Conservation (phyloP, 2,329 filamentous ascomycete genomes). For the Septoria linicola region DNA sequence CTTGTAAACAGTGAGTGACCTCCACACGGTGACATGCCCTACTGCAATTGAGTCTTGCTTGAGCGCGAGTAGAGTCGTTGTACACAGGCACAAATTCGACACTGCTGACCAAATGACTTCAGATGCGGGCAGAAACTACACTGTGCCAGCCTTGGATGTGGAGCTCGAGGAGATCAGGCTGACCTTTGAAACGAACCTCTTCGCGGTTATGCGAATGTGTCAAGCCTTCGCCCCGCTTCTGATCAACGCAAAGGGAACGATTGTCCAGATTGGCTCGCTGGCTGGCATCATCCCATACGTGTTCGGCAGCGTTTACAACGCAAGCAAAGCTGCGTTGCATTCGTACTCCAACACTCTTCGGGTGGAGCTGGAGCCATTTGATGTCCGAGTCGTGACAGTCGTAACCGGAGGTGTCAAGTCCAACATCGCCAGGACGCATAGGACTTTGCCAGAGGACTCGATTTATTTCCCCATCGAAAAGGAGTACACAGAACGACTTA, state of each 20-base stretch:
- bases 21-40: too few relatives aligned
- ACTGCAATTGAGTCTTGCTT: too few relatives aligned
- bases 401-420: slow-evolving; percentile 62
- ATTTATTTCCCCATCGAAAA: slow-evolving; percentile 54
- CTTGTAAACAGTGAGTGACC: slow-evolving; percentile 51
- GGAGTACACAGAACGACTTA: slow-evolving; percentile 53
- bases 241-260: slow-evolving; percentile 45
- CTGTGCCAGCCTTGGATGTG: slow-evolving; percentile 54
- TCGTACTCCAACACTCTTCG: slow-evolving; percentile 58
- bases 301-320: slow-evolving; percentile 53
- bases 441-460: slow-evolving; percentile 49
- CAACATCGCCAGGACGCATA: slow-evolving; percentile 56
- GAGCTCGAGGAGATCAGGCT: slow-evolving; percentile 49
- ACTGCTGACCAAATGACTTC: too few relatives aligned
- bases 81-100: too few relatives aligned
- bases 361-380: slow-evolving; percentile 56
- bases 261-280: slow-evolving; percentile 48
- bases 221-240: slow-evolving; percentile 57
- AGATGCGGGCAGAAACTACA: slow-evolving; percentile 54
- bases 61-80: too few relatives aligned
- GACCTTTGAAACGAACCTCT: slow-evolving; percentile 57
- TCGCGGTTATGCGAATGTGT: slow-evolving; percentile 58
- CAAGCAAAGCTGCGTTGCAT: slow-evolving; percentile 60
- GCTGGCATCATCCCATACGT: slow-evolving; percentile 48
- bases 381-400: slow-evolving; percentile 48